Conservation (phyloP, 2,329 filamentous ascomycete genomes). For the Fusarium anthophilum region DNA sequence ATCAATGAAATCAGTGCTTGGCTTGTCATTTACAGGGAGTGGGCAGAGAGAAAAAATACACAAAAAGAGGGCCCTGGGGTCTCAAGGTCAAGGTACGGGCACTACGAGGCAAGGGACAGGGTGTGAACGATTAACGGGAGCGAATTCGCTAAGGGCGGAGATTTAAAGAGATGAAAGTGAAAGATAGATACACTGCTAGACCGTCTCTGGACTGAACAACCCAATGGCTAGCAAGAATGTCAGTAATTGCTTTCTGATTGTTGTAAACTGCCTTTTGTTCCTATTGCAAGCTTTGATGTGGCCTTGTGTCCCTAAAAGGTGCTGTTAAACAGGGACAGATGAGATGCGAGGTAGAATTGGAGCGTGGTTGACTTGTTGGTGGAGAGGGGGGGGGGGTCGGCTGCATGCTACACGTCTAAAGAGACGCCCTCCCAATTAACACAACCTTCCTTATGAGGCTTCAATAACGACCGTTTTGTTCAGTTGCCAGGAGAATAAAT, state of each 20-base stretch:
- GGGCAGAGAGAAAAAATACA: neutral
- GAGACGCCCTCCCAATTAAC: neutral
- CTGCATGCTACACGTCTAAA: neutral
- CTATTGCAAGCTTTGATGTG: neutral
- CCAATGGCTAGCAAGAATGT: conserved; percentile 6
- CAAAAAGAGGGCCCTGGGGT: conserved; percentile 34
- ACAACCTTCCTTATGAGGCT: neutral
- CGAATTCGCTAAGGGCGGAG: conserved; percentile 33
- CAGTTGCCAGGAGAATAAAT: neutral
- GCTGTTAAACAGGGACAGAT: conserved; percentile 20
- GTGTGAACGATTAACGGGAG: conserved; percentile 31
- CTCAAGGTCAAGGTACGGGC: conserved; percentile 6
- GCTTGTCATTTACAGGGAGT: conserved; percentile 12
- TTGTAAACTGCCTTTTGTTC: neutral
- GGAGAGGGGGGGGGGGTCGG: conserved; percentile 23
- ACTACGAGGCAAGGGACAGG: conserved; percentile 5
- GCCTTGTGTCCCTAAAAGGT: neutral
- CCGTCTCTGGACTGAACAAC: neutral
- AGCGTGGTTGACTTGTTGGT: conserved; percentile 11
- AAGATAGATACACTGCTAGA: neutral
- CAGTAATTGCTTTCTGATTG: neutral
- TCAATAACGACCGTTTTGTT: neutral
- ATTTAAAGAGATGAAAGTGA: conserved; percentile 18
- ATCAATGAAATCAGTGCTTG: conserved; percentile 4
- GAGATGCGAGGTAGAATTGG: conserved; percentile 10